Percentiles rank a stretch among this genome's conserved stretches.
Evolutionary conservation across 495 filamentous ascomycete genomes (phyloP).

Genomic region (Achaetomiella virescens): DNA sequence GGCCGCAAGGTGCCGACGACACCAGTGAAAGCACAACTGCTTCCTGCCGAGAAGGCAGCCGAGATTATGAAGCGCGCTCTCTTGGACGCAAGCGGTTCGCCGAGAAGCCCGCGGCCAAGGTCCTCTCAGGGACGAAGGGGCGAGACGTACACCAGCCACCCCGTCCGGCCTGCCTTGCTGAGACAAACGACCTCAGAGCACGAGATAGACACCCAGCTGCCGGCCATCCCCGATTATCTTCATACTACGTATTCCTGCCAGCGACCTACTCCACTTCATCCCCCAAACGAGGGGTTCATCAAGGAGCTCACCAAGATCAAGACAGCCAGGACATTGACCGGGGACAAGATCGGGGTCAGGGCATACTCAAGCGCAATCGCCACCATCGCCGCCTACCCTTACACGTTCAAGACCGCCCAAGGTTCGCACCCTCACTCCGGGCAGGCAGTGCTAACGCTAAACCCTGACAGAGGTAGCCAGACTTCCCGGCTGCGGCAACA

Average conservation of each 20-base stretch:
- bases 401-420: slow-evolving; percentile 29
- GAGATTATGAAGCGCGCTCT: slow-evolving; percentile 31
- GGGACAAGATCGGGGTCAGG: slow-evolving; percentile 73
- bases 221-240: slow-evolving; percentile 64
- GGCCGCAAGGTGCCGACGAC: slow-evolving; percentile 36
- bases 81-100: slow-evolving; percentile 20
- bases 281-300: slow-evolving; percentile 75
- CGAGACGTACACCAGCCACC: slow-evolving; percentile 4
- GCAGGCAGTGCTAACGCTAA: slow-evolving; percentile 3
- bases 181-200: slow-evolving; percentile 69
- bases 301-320: slow-evolving; percentile 67
- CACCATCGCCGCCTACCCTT: slow-evolving; percentile 73
- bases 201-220: slow-evolving; percentile 44
- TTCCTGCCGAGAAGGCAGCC: slow-evolving; percentile 13
- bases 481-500: slow-evolving; percentile 75
- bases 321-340: slow-evolving; percentile 58
- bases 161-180: slow-evolving; percentile 24
- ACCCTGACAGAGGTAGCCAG: slow-evolving; percentile 54
- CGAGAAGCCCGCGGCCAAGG: slow-evolving; percentile 8
- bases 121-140: slow-evolving; percentile 15
- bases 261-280: slow-evolving; percentile 61
- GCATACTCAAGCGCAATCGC: slow-evolving; percentile 88
- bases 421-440: slow-evolving; percentile 19
- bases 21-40: slow-evolving; percentile 11
- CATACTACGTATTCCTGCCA: slow-evolving; percentile 73